Evolutionary conservation across 768 basidiomycete species (phyloP).

Genomic region (Pulveroboletus sp.): DNA sequence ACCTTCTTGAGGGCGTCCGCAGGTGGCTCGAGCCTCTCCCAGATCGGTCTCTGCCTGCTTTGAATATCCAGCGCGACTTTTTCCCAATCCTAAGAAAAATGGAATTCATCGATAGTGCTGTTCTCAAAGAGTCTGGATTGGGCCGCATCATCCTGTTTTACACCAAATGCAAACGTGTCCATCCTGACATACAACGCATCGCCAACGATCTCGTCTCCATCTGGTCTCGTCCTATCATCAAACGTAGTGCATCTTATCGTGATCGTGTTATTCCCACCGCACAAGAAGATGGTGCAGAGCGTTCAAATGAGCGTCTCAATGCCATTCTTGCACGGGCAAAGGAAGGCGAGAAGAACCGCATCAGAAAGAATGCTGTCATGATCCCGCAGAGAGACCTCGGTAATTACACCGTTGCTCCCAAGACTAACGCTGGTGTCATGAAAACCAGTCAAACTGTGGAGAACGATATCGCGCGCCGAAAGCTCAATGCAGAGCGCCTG

Average conservation of each 20-base stretch:
- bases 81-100: conserved; percentile 81
- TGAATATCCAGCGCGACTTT: conserved; percentile 93
- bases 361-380: conserved; percentile 75
- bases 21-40: conserved; percentile 94
- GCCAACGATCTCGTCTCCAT: conserved; percentile 79
- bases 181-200: conserved; percentile 70
- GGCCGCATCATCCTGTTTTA: conserved; percentile 93
- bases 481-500: conserved; percentile 69
- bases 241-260: conserved; percentile 77
- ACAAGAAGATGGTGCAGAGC: conserved; percentile 35
- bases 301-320: conserved; percentile 52
- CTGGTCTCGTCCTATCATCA: conserved; percentile 92
- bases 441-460: conserved; percentile 60
- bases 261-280: conserved; percentile 65
- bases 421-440: conserved; percentile 45
- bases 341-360: conserved; percentile 62
- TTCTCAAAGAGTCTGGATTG: conserved; percentile 86
- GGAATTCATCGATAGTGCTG: conserved; percentile 85
- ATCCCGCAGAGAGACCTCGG: conserved; percentile 76
- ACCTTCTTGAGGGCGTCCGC: conserved; percentile 83
- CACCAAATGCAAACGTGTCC: conserved; percentile 90
- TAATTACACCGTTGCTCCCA: conserved; percentile 78
- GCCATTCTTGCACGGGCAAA: conserved; percentile 64
- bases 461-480: conserved; percentile 67
- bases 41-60: conserved; percentile 86